These are phyloP conservation scores for Luvunga scandens DNA, from an alignment of 345 rosid genomes.

Conservation along the genomic window DNA sequence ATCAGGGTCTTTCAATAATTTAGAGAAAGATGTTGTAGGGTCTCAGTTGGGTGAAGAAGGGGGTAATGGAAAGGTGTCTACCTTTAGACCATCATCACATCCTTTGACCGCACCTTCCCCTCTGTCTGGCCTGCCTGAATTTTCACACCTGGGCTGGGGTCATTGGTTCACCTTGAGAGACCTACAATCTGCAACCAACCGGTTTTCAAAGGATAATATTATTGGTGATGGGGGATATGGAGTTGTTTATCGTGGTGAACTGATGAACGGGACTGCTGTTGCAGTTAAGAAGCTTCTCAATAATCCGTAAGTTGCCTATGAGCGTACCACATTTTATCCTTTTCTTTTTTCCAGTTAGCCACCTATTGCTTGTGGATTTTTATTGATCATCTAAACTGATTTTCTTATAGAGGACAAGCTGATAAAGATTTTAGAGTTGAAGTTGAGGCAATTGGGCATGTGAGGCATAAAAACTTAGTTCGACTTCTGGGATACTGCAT, in stretches of 20 bases:
- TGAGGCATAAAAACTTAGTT: slow-evolving; percentile 92
- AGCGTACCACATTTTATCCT: neutral
- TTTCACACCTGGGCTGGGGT: slow-evolving; percentile 94
- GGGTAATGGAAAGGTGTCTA: slow-evolving; percentile 27
- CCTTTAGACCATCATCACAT: slow-evolving; percentile 44
- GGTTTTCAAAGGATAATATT: slow-evolving; percentile 74
- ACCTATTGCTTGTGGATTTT: neutral
- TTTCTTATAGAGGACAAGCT: slow-evolving; percentile 75
- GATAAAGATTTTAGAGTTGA: slow-evolving; percentile 97
- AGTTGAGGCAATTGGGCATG: slow-evolving; percentile 96
- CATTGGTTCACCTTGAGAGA: slow-evolving; percentile 98
- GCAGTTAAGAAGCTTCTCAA: slow-evolving; percentile 97
- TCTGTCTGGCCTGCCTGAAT: slow-evolving; percentile 77
- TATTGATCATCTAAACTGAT: slow-evolving; percentile 5
- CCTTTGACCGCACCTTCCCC: slow-evolving; percentile 70
- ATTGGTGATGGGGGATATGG: slow-evolving; percentile 99
- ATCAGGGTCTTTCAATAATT: slow-evolving; percentile 53
- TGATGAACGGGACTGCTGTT: slow-evolving; percentile 70
- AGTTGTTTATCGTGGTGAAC: slow-evolving; percentile 76
- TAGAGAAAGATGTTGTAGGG: slow-evolving; percentile 42
- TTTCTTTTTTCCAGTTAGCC: neutral
- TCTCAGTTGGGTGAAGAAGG: slow-evolving; percentile 54
- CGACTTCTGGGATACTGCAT: slow-evolving; percentile 95
- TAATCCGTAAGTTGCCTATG: slow-evolving; percentile 64
- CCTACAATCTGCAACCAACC: slow-evolving; percentile 73